These are phyloP conservation scores for Endogone sp. DNA, from an alignment of 192 early-diverging fungal genomes.

Conservation along the genomic window DNA sequence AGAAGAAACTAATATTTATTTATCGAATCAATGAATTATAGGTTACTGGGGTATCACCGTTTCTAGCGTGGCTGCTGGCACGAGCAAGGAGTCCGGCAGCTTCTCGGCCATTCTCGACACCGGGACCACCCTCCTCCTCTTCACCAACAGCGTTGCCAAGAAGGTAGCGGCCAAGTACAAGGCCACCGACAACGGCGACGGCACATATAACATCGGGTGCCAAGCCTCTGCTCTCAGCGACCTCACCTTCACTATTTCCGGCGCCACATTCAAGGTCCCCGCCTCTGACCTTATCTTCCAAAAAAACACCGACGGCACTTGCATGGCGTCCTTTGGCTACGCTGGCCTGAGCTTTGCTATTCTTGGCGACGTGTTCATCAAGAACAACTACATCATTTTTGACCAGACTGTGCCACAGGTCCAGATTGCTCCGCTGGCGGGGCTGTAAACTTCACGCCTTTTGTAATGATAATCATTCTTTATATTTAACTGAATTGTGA, in stretches of 20 bases:
- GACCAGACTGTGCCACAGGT: too few relatives aligned
- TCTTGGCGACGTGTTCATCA: too few relatives aligned
- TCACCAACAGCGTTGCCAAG: slow-evolving; percentile 14
- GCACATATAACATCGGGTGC: slow-evolving; percentile 18
- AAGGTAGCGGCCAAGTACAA: slow-evolving; percentile 18
- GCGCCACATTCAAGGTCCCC: slow-evolving; percentile 30
- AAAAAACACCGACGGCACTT: background rate
- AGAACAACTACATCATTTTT: too few relatives aligned
- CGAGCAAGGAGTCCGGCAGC: background rate
- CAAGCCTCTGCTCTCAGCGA: slow-evolving; percentile 16
- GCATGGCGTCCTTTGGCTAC: too few relatives aligned
- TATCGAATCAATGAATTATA: too few relatives aligned
- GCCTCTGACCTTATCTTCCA: slow-evolving; percentile 35
- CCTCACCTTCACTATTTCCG: slow-evolving; percentile 29
- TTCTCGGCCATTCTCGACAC: slow-evolving; percentile 40
- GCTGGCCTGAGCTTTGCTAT: too few relatives aligned
- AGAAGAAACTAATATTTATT: too few relatives aligned
- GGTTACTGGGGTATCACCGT: slow-evolving; percentile 25
- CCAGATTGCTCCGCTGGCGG: too few relatives aligned
- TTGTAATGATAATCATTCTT: too few relatives aligned
- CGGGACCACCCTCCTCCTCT: slow-evolving; percentile 36
- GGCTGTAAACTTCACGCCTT: too few relatives aligned
- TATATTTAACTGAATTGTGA: too few relatives aligned
- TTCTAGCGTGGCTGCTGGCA: background rate
- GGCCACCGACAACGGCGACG: slow-evolving; percentile 19